Evolutionary conservation across 192 early-diverging fungal genomes (phyloP).

Genomic region (Geranomyces michiganensis): DNA sequence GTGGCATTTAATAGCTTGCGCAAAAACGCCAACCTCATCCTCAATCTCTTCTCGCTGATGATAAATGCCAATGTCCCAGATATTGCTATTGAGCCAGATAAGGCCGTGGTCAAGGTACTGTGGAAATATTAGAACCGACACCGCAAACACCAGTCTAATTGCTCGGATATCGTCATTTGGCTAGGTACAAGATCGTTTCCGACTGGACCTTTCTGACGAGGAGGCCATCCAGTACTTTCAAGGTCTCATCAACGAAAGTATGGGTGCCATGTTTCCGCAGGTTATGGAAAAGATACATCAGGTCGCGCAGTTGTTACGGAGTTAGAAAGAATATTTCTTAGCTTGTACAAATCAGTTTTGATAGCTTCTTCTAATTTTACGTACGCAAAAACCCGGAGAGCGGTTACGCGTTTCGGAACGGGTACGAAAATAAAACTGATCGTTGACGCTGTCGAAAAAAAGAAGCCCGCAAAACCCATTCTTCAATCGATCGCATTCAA

Average conservation of each 20-base stretch:
- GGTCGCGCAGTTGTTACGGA: constrained; percentile 75
- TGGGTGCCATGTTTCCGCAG: constrained; percentile 95
- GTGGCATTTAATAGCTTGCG: constrained; percentile 92
- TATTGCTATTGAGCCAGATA: constrained; percentile 97
- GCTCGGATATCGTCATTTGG: not conserved
- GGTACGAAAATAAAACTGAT: no score
- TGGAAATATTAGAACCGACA: not conserved
- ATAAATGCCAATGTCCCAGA: constrained; percentile 95
- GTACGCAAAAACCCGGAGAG: no score
- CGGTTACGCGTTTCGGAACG: no score
- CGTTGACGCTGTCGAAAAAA: no score
- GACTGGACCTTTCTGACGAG: constrained; percentile 85
- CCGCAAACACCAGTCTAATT: not conserved
- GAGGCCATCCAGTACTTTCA: constrained; percentile 96
- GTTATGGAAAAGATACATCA: constrained; percentile 98
- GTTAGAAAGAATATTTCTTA: not conserved
- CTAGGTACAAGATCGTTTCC: constrained; percentile 95
- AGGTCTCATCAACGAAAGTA: constrained; percentile 88
- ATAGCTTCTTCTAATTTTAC: no score
- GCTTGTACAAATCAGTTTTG: no score
- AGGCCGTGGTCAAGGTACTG: constrained; percentile 87
- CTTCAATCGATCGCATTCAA: no score
- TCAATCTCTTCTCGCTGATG: constrained; percentile 98
- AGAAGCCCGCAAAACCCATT: no score
- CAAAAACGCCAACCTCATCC: constrained; percentile 91